A percentile compares a stretch with the other conserved stretches of the same genome.
Conservation (phyloP, 2,329 filamentous ascomycete genomes). For the Diaporthe capsici region DNA sequence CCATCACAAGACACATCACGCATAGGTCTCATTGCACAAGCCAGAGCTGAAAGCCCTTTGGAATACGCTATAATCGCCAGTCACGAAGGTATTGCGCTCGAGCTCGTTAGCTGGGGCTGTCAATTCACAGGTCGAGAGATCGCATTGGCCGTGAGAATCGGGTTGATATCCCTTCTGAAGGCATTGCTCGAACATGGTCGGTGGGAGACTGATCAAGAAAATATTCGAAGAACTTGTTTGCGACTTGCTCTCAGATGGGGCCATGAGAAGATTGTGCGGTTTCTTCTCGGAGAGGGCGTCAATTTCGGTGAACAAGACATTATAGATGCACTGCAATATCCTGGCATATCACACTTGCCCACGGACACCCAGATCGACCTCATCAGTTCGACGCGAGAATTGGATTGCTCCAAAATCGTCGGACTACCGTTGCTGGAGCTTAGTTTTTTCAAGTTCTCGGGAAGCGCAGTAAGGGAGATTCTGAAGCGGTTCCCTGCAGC, state of each 20-base stretch:
- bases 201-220: background rate
- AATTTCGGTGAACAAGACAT: background rate
- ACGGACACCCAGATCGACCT: background rate
- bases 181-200: background rate
- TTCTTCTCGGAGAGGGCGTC: background rate
- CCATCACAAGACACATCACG: background rate
- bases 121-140: background rate
- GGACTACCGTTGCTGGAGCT: background rate
- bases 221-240: background rate
- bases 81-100: background rate
- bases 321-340: background rate
- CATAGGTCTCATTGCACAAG: background rate
- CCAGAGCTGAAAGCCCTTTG: background rate
- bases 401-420: background rate
- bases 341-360: rapidly evolving
- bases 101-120: background rate
- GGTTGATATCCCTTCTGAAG: rapidly evolving
- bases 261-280: background rate
- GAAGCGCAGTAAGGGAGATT: background rate
- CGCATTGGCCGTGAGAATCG: background rate
- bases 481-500: background rate
- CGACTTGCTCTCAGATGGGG: background rate
- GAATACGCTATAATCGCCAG: background rate
- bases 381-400: background rate
- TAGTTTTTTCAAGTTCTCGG: background rate